Evolutionary conservation across 2,329 filamentous ascomycete genomes (phyloP).

Genomic region (Emergomyces orientalis): DNA sequence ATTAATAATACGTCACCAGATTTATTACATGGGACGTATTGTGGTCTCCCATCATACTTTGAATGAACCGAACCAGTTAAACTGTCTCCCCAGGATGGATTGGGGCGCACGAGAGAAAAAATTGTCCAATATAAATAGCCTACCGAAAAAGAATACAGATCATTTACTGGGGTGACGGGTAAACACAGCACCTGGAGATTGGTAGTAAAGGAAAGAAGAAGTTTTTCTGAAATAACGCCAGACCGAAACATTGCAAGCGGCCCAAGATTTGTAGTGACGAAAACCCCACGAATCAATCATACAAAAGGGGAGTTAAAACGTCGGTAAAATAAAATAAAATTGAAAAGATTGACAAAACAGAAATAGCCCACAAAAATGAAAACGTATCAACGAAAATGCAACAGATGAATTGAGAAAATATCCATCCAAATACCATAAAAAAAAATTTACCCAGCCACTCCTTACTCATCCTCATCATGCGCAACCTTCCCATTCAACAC

Average conservation of each 20-base stretch:
- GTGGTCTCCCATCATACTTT: neutral
- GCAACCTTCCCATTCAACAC: conserved; percentile 39
- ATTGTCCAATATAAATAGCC: neutral
- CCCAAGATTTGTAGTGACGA: neutral
- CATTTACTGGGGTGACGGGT: neutral
- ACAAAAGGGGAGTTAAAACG: no score
- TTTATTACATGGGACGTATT: neutral
- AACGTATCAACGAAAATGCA: no score
- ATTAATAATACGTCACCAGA: no score
- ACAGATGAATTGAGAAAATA: no score
- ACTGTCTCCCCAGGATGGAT: neutral
- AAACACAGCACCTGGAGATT: neutral
- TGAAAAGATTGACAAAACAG: no score
- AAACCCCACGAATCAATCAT: neutral
- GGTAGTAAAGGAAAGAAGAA: no score
- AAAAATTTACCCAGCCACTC: neutral
- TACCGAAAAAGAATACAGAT: neutral
- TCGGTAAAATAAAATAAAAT: no score
- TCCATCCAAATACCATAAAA: no score
- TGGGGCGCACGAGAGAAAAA: neutral
- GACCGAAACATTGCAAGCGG: no score
- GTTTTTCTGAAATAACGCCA: neutral
- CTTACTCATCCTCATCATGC: conserved; percentile 17
- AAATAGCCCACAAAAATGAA: no score
- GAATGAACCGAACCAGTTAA: neutral